Percentiles rank a stretch among this genome's conserved stretches.
phyloP scores from a whole-genome alignment of 2,329 filamentous ascomycete genomes.

The Xylariaceae sp. region DNA sequence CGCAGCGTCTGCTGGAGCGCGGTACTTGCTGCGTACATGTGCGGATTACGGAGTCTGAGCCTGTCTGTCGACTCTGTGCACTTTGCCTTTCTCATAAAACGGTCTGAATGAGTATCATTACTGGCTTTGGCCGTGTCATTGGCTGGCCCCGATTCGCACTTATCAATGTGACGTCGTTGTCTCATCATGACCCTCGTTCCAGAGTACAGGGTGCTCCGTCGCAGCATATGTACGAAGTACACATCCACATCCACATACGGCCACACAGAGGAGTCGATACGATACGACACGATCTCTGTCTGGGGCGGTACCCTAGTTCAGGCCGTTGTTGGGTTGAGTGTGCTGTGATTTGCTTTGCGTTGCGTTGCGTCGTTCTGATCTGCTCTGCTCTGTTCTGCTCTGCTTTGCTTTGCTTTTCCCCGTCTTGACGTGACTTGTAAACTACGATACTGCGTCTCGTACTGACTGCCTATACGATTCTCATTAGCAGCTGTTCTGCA shows the following conservation, averaged over 20 bases:
- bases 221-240: too few species aligned
- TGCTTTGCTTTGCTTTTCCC: not conserved
- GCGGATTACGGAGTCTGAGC: too few species aligned
- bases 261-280: too few species aligned
- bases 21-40: not conserved
- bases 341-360: not conserved
- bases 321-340: not conserved
- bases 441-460: too few species aligned
- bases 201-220: not conserved
- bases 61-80: too few species aligned
- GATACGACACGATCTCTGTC: not conserved
- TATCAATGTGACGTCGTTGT: slow-evolving; percentile 13
- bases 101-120: not conserved
- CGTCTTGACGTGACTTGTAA: not conserved
- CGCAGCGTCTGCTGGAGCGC: not conserved
- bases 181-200: not conserved
- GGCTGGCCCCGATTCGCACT: not conserved
- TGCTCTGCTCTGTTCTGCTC: not conserved
- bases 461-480: not conserved
- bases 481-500: not conserved
- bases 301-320: not conserved
- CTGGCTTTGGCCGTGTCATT: not conserved
- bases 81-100: not conserved
- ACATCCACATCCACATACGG: too few species aligned
- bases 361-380: not conserved